Evolutionary conservation across 2,329 filamentous ascomycete species (phyloP).

Genomic region (Chaetoscypha palmicola): DNA sequence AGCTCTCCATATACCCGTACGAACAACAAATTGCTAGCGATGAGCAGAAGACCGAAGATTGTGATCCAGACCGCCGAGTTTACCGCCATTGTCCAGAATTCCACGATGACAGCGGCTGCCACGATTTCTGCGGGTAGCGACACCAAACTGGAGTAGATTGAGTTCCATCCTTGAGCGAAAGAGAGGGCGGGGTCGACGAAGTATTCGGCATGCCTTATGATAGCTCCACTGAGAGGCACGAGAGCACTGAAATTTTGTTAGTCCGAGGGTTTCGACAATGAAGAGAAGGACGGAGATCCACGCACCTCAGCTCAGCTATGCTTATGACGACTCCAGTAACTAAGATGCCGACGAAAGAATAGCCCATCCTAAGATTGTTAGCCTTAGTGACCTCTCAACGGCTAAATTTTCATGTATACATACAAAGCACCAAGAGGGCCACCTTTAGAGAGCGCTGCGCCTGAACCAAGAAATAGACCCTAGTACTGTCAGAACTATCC

Average conservation of each 20-base stretch:
- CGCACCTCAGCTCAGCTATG: slow-evolving; percentile 43
- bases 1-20: slow-evolving; percentile 44
- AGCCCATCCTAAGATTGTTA: slow-evolving; percentile 35
- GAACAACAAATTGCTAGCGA: slow-evolving; percentile 33
- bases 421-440: slow-evolving; percentile 44
- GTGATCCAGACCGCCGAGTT: slow-evolving; percentile 38
- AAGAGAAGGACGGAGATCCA: no score
- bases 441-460: slow-evolving; percentile 43
- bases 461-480: slow-evolving; percentile 32
- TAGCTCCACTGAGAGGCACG: slow-evolving; percentile 39
- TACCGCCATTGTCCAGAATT: slow-evolving; percentile 52
- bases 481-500: neutral
- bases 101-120: slow-evolving; percentile 54
- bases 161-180: slow-evolving; percentile 31
- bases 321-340: slow-evolving; percentile 45
- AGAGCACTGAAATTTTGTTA: slow-evolving; percentile 35
- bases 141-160: slow-evolving; percentile 26
- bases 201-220: slow-evolving; percentile 32
- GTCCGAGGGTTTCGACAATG: no score
- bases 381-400: neutral
- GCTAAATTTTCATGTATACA: slow-evolving; percentile 1
- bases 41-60: slow-evolving; percentile 33
- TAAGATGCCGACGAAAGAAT: slow-evolving; percentile 42
- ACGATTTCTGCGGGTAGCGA: slow-evolving; percentile 46
- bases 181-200: slow-evolving; percentile 34